These are phyloP conservation scores for Diaporthe citri DNA, from an alignment of 2,329 filamentous ascomycete genomes.

Conservation along the genomic window DNA sequence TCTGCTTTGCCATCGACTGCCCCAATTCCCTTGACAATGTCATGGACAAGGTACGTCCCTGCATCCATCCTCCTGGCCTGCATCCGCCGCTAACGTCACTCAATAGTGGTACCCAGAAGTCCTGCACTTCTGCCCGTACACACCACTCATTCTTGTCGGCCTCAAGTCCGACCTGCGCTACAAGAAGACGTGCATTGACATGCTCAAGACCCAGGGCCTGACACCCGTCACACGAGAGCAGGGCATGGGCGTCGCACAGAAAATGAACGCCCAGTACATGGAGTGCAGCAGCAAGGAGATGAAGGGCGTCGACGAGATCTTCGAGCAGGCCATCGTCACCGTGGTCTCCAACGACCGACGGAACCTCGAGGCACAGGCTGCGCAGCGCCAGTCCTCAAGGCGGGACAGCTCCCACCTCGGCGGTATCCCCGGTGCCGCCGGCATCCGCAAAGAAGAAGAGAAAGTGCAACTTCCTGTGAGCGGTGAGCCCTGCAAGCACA, in stretches of 20 bases:
- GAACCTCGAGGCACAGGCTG: conserved; percentile 66
- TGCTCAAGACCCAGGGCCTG: conserved; percentile 97
- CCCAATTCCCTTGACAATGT: conserved; percentile 98
- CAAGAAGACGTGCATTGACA: conserved; percentile 97
- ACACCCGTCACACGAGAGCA: conserved; percentile 95
- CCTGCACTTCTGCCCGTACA: conserved; percentile 98
- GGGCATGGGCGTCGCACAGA: conserved; percentile 86
- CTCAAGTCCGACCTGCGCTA: conserved; percentile 96
- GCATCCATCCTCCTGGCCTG: conserved; percentile 43
- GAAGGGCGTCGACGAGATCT: conserved; percentile 95
- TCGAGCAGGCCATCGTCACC: conserved; percentile 89
- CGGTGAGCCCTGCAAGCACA: not conserved
- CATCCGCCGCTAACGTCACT: not conserved
- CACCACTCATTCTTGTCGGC: conserved; percentile 93
- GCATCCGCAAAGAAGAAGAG: conserved; percentile 81
- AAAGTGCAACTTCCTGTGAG: conserved; percentile 83
- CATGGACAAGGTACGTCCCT: conserved; percentile 87
- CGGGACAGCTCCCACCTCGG: conserved; percentile 48
- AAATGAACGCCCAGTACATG: conserved; percentile 96
- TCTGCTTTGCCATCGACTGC: conserved; percentile 99
- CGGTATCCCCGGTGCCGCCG: conserved; percentile 53
- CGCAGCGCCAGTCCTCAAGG: conserved; percentile 51
- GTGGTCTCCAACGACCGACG: conserved; percentile 85
- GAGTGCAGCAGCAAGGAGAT: conserved; percentile 99
- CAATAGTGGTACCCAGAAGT: conserved; percentile 98